phyloP scores from a whole-genome alignment of 2,329 filamentous ascomycete species.

The Sporothrix variecibatus region DNA sequence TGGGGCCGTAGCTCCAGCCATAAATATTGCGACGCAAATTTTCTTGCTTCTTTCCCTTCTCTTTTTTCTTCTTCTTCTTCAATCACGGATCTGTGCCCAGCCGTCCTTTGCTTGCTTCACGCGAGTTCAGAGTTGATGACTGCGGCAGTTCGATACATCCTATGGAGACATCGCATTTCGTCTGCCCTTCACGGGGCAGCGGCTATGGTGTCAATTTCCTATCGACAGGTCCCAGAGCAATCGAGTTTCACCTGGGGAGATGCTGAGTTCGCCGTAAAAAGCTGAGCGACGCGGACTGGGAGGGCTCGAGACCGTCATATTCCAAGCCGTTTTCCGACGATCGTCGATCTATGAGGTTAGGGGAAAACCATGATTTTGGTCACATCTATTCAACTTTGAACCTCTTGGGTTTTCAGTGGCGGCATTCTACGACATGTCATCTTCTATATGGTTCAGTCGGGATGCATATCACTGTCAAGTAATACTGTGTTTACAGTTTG shows the following conservation, averaged over 20 bases:
- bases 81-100: slow-evolving; percentile 83
- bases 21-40: slow-evolving; percentile 26
- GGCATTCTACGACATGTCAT: background rate
- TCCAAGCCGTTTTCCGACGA: slow-evolving; percentile 85
- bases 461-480: background rate
- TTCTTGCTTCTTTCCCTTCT: slow-evolving; percentile 36
- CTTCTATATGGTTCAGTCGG: background rate
- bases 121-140: slow-evolving; percentile 72
- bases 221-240: slow-evolving; percentile 95
- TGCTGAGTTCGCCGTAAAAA: slow-evolving; percentile 67
- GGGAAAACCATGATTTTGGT: slow-evolving; percentile 81
- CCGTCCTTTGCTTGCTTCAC: slow-evolving; percentile 62
- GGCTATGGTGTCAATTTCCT: slow-evolving; percentile 80
- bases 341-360: slow-evolving; percentile 85
- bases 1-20: slow-evolving; percentile 14
- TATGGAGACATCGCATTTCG: slow-evolving; percentile 72
- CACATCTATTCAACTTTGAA: slow-evolving; percentile 53
- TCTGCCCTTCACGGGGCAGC: slow-evolving; percentile 18
- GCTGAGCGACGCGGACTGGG: slow-evolving; percentile 66
- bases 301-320: slow-evolving; percentile 72
- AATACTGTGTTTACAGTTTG: background rate
- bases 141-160: slow-evolving; percentile 79
- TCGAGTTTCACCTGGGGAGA: slow-evolving; percentile 51
- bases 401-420: background rate
- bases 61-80: slow-evolving; percentile 40